Evolutionary conservation across 169 alveolate genomes (phyloP).

Genomic region (Eimeria praecox): DNA sequence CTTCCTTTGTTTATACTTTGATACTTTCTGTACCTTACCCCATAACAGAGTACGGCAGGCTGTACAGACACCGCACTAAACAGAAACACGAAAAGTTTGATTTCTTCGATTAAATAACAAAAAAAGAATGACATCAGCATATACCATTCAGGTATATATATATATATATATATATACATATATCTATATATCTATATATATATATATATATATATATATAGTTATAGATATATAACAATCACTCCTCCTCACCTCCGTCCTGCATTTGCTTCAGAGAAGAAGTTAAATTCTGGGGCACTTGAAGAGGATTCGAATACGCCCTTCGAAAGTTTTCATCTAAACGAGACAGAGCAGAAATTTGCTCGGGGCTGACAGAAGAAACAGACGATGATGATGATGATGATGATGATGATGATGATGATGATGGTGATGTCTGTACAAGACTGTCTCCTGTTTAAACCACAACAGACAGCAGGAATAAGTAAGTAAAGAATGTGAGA

Average conservation of each 20-base stretch:
- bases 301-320: slow-evolving; percentile 9
- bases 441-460: background rate
- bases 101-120: too few species aligned
- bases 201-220: too few species aligned
- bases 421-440: background rate
- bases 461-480: background rate
- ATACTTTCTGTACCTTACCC: slow-evolving; percentile 39
- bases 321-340: background rate
- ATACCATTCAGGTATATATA: background rate
- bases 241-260: slow-evolving; percentile 38
- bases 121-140: background rate
- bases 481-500: background rate
- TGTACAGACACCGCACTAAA: background rate
- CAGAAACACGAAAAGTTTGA: too few species aligned
- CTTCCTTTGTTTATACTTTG: background rate
- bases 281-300: background rate
- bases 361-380: background rate
- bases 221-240: too few species aligned
- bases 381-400: background rate
- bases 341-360: background rate
- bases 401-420: background rate
- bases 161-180: too few species aligned
- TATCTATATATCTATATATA: too few species aligned
- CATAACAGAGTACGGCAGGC: slow-evolving; percentile 41
- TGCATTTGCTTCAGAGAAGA: background rate